Evolutionary conservation across 768 basidiomycete genomes (phyloP).

Genomic region (Kockovaella imperatae): DNA sequence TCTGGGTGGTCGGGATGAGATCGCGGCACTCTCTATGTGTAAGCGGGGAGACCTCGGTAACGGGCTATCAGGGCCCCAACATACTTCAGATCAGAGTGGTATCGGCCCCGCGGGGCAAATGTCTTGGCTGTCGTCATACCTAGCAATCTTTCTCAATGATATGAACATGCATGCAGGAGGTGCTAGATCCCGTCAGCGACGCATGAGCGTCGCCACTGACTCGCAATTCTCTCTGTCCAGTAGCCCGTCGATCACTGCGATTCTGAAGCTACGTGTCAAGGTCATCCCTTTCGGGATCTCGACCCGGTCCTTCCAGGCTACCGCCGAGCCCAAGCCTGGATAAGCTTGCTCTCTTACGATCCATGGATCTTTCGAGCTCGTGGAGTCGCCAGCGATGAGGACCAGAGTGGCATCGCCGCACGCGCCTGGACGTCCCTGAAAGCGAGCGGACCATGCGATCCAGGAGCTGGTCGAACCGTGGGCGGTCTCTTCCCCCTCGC

Average conservation of each 20-base stretch:
- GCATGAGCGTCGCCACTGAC: too few relatives aligned
- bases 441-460: slow-evolving; percentile 6
- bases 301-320: slow-evolving; percentile 6
- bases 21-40: too few relatives aligned
- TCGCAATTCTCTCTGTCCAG: background rate
- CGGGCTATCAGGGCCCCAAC: too few relatives aligned
- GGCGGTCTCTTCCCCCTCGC: slow-evolving; percentile 5
- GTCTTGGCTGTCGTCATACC: too few relatives aligned
- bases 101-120: too few relatives aligned
- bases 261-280: slow-evolving; percentile 1
- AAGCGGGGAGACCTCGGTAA: too few relatives aligned
- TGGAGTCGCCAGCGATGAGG: background rate
- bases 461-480: slow-evolving; percentile 3
- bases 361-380: slow-evolving; percentile 3
- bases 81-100: too few relatives aligned
- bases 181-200: too few relatives aligned
- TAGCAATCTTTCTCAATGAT: too few relatives aligned
- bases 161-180: too few relatives aligned
- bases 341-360: slow-evolving; percentile 4
- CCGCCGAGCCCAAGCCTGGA: slow-evolving; percentile 8
- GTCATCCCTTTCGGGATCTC: background rate
- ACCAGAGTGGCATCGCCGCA: slow-evolving; percentile 7
- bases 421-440: slow-evolving; percentile 3
- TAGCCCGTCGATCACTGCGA: slow-evolving; percentile 5
- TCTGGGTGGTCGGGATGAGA: too few relatives aligned